A percentile compares a stretch with the other conserved stretches of the same genome.
phyloP scores from a whole-genome alignment of 345 rosid genomes.

The Odontarrhena argentea region DNA sequence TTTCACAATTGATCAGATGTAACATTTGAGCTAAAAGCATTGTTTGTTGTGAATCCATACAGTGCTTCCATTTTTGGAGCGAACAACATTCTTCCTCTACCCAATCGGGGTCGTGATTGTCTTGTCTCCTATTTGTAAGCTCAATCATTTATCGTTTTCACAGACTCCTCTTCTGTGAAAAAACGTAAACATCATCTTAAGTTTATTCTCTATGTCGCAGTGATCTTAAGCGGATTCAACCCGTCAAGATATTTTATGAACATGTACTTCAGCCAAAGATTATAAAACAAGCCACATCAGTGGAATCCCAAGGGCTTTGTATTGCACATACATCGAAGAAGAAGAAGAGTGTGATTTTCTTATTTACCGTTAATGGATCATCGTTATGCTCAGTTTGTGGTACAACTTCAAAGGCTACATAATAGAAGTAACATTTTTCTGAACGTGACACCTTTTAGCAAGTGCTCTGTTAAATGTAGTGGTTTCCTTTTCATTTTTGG shows the following conservation, averaged over 20 bases:
- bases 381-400: constrained; percentile 30
- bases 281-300: constrained; percentile 44
- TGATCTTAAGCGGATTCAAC: constrained; percentile 92
- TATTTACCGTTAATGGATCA: constrained; percentile 15
- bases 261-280: constrained; percentile 78
- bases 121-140: constrained; percentile 89
- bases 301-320: constrained; percentile 26
- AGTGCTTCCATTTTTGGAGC: constrained; percentile 97
- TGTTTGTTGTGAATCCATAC: constrained; percentile 27
- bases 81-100: constrained; percentile 93
- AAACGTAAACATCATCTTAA: not conserved
- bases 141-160: constrained; percentile 7
- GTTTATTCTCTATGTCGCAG: constrained; percentile 51
- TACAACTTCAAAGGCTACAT: constrained; percentile 27
- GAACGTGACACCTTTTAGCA: constrained; percentile 27
- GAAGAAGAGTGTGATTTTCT: constrained; percentile 18
- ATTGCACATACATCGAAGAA: constrained; percentile 39
- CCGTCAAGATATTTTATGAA: constrained; percentile 97
- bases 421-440: constrained; percentile 29
- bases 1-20: not conserved
- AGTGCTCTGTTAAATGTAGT: constrained; percentile 29
- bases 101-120: constrained; percentile 82
- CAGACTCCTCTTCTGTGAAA: constrained; percentile 6
- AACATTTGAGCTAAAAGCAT: constrained; percentile 2
- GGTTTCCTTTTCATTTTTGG: not conserved